phyloP scores from a whole-genome alignment of 768 basidiomycete species.

The Termitomyces sp. region DNA sequence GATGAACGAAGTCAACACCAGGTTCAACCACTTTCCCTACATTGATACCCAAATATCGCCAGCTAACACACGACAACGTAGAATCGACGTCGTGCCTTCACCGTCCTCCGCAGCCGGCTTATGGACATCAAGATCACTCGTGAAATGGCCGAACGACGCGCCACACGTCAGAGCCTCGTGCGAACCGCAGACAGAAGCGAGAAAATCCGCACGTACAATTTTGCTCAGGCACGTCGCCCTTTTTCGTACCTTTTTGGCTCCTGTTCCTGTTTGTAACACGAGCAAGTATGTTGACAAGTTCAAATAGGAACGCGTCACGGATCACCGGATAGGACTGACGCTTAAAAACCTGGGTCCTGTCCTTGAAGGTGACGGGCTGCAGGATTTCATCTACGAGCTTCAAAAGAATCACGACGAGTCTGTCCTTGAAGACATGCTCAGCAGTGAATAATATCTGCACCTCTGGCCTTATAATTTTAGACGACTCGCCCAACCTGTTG shows the following conservation, averaged over 20 bases:
- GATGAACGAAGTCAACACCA: slow-evolving; percentile 96
- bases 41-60: neutral
- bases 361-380: slow-evolving; percentile 61
- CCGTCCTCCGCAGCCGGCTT: slow-evolving; percentile 80
- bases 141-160: slow-evolving; percentile 68
- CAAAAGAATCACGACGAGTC: slow-evolving; percentile 31
- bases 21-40: slow-evolving; percentile 33
- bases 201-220: slow-evolving; percentile 96
- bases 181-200: slow-evolving; percentile 84
- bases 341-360: slow-evolving; percentile 60
- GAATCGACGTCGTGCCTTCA: slow-evolving; percentile 93
- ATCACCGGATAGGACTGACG: slow-evolving; percentile 82
- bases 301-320: slow-evolving; percentile 81
- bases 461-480: neutral
- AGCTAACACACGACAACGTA: slow-evolving; percentile 23
- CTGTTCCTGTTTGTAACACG: neutral
- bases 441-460: neutral
- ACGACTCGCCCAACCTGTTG: neutral
- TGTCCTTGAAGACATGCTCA: neutral
- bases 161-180: slow-evolving; percentile 67
- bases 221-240: slow-evolving; percentile 56
- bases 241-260: neutral
- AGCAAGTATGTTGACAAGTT: neutral
- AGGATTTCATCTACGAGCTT: slow-evolving; percentile 53
- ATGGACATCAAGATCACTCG: slow-evolving; percentile 72